Conservation (phyloP, 169 alveolate species). For the Plasmodium gallinaceum region DNA sequence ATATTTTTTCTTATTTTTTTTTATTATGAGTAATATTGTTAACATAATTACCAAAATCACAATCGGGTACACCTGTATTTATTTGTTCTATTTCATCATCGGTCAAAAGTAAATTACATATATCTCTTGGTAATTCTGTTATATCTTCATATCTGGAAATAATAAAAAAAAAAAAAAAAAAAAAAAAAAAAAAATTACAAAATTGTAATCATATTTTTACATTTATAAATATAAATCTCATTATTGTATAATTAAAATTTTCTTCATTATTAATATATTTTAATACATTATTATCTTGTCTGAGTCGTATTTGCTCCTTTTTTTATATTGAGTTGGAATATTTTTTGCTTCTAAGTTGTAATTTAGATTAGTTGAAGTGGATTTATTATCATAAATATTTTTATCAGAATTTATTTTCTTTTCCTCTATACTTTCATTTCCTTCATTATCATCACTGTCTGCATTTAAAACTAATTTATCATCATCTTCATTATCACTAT, state of each 20-base stretch:
- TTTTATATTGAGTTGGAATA: slow-evolving; percentile 1
- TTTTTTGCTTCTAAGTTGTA: not conserved
- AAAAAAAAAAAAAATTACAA: not conserved
- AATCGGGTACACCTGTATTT: slow-evolving; percentile 24
- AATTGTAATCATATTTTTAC: not conserved
- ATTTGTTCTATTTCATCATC: slow-evolving; percentile 68
- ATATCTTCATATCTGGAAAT: slow-evolving; percentile 18
- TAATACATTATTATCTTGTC: slow-evolving; percentile 41
- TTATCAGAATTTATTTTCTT: not conserved
- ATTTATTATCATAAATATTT: not conserved
- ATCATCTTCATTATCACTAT: slow-evolving; percentile 46
- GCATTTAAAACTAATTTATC: slow-evolving; percentile 41
- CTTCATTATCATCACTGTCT: slow-evolving; percentile 17
- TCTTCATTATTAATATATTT: not conserved
- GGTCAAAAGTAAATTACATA: slow-evolving; percentile 3
- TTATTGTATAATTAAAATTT: not conserved
- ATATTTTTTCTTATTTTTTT: not conserved
- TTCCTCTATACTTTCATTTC: not conserved
- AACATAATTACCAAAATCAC: slow-evolving; percentile 3
- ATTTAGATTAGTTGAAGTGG: not conserved
- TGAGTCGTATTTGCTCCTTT: slow-evolving; percentile 44
- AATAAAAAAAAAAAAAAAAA: not conserved
- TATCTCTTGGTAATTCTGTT: slow-evolving; percentile 3
- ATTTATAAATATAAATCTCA: not conserved
- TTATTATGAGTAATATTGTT: slow-evolving; percentile 17